Percentiles rank a stretch among this genome's conserved stretches.
These are phyloP conservation scores for Termitomyces sp. DNA, from an alignment of 768 basidiomycete genomes.

Conservation along the genomic window DNA sequence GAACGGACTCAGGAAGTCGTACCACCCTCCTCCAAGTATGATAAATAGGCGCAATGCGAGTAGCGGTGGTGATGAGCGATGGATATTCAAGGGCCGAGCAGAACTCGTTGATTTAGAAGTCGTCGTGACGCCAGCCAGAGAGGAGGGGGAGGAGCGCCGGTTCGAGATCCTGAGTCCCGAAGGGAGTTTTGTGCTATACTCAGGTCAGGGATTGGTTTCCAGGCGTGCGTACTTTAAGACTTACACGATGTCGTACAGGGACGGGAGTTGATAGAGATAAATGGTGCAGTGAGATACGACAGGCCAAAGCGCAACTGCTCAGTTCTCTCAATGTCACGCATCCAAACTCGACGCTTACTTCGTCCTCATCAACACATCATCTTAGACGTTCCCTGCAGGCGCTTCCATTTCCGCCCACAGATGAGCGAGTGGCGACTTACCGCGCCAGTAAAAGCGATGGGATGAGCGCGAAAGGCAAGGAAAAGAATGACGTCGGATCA, in stretches of 20 bases:
- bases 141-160: constrained; percentile 50
- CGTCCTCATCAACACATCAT: constrained; percentile 73
- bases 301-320: constrained; percentile 71
- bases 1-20: constrained; percentile 21
- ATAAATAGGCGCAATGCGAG: constrained; percentile 31
- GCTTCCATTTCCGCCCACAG: constrained; percentile 61
- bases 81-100: constrained; percentile 69
- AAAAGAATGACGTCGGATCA: constrained; percentile 15
- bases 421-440: constrained; percentile 39
- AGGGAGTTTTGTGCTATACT: constrained; percentile 73
- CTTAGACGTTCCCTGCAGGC: constrained; percentile 73
- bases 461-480: constrained; percentile 21
- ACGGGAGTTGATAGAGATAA: constrained; percentile 56
- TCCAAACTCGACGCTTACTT: constrained; percentile 80
- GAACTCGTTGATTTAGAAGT: constrained; percentile 78
- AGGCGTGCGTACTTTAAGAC: background rate
- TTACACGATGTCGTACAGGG: constrained; percentile 29
- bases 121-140: constrained; percentile 49
- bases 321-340: constrained; percentile 66
- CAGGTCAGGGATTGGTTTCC: constrained; percentile 40
- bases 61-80: constrained; percentile 61
- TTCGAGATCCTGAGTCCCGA: constrained; percentile 79
- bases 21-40: constrained; percentile 30
- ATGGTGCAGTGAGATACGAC: constrained; percentile 68
- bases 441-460: constrained; percentile 15